Base-by-base conservation (phyloP, 2,329 filamentous ascomycete genomes). In the Fusarium abutilonis region DNA sequence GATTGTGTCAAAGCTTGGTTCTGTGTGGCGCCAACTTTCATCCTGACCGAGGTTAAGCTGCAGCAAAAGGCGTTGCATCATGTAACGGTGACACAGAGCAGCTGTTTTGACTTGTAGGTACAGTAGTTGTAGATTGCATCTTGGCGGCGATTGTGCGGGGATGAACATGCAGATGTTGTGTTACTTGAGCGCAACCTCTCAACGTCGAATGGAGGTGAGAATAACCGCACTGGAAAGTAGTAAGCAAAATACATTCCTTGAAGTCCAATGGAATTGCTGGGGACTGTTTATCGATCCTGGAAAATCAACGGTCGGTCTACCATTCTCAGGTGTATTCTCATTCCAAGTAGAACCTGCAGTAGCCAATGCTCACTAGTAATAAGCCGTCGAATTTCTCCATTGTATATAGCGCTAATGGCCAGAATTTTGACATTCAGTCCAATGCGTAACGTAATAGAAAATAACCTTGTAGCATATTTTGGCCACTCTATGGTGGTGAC, bases 1-100 rank as follows among this genome's bases (percentile, higher is more conserved):
- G 26, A 19, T 23, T 34, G 46, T 41, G 48, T 32, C 28, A 39
- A 52, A 45, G 40, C 54, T 52, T 61, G 61, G 67, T 60, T 60
- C 66, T 58, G 52, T 46, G 48, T n/a, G 26, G 32, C n/a, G 41
- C 39, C 35, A 46, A 39, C 29, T 32, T 40, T 50, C 26, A 59
- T 31, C 7, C 26, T 67, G 57, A 67, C 63, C 52, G 60, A 56
- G 55, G 55, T 28, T 50, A 54, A 63, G 52, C 49, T 52, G 53
- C 39, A 56, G 48, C 46, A 42, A 34, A 51, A 34, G 23, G 41
- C 32, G 32, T 32, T 38, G 36, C 41, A 28, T 21, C 39, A 53
- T 52, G 39, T 36, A 43, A 56, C 45, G 19, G 44, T 44, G 39
- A 46, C 50, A 55, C 35, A 61, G 29, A 47, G 38, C 40, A 53